Evolutionary conservation across 2,329 filamentous ascomycete species (phyloP), one percentile per base, ranked within the genome.

Genomic region (Colletotrichum orchidophilum): DNA sequence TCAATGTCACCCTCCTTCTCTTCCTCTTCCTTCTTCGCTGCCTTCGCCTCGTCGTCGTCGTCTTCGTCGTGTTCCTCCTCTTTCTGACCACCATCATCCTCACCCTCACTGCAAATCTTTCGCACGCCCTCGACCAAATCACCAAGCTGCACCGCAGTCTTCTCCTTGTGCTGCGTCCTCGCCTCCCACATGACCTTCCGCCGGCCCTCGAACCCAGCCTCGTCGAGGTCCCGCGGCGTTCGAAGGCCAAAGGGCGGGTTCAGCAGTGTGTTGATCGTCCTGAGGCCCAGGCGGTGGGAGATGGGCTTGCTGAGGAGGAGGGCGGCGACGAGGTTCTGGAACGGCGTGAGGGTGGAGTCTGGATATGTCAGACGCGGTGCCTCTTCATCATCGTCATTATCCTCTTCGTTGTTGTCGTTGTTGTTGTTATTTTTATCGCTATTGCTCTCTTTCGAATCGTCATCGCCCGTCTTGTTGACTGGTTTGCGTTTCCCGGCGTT

Each of bases 311-410:
- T 83, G 6, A 86, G 77, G 18, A 86, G 76, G 35, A 84, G 77
- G 9, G 84, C 83, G 66, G 79, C 81, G 31, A 85, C 74, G 1
- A 86, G 79, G 71, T 86, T 82, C 75, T 86, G 81, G 73, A 84
- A 85, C 0, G 83, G 80, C 6, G 76, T 82, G 18, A 83, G 74
- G 1, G 75, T n/a, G 7, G 62, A 62, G 35, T 60, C 59, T 13
- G 70, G 68, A 42, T 71, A 73, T 0, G 62, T 63, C 4, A 73
- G 58, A 7, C 27, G 11, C 0, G 50, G 58, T 2, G 11, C 26
- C 4, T 49, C 6, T 1, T 27, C 57, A 7, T 62, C 35, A 1
- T 26, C 11, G 18, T 33, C 21, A 3, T 63, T 50, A 3, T 63
- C 50, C 2, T 26, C 55, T 5, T 18, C 13, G 5, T 26, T 11